Evolutionary conservation across 257 asterid genomes (phyloP), one percentile per base, ranked within the genome.

Genomic region (Salvia hispanica): DNA sequence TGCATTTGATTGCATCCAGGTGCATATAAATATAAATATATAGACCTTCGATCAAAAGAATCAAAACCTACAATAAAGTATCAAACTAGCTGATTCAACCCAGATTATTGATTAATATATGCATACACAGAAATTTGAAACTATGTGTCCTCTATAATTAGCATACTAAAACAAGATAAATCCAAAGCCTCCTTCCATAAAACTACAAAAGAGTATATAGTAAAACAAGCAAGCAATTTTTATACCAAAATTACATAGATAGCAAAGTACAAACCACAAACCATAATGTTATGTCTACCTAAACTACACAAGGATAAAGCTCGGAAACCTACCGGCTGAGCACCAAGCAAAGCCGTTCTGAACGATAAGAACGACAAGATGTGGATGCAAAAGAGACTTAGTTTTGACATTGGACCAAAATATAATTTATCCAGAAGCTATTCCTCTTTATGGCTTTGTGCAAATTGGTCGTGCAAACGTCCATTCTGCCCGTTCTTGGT

Each of bases 381-480:
- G 43, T n/a, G 64, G 73, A 45, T 66, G 64, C 43, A 56, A 67
- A 72, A 60, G 3, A 62, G 56, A 71, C 59, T 51, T 55, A 48
- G 43, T 14, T 40, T 42, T 18, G 70, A 67, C 31, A 45, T 39
- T n/a, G 42, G 56, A 11, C 46, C 45, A 34, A 25, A 13, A 57
- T 37, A 34, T 37, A 34, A 12, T 10, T 53, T 13, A 47, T 64
- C 31, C 46, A 31, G 44, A 53, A 45, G 46, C 60, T 14, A 55
- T 54, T 89, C 88, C 42, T 72, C 75, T 72, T 89, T 89, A 64
- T 37, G 45, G 72, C 37, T 82, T 74, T 79, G 67, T 12, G 72
- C 77, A 50, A 79, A 65, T 44, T 11, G 10, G n/a, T 66, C 58
- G 12, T 52, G 75, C 44, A 67, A 73, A 69, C 53, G 61, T 67